Conservation (phyloP, 2,329 filamentous ascomycete species). For the Hirsutella thompsonii region DNA sequence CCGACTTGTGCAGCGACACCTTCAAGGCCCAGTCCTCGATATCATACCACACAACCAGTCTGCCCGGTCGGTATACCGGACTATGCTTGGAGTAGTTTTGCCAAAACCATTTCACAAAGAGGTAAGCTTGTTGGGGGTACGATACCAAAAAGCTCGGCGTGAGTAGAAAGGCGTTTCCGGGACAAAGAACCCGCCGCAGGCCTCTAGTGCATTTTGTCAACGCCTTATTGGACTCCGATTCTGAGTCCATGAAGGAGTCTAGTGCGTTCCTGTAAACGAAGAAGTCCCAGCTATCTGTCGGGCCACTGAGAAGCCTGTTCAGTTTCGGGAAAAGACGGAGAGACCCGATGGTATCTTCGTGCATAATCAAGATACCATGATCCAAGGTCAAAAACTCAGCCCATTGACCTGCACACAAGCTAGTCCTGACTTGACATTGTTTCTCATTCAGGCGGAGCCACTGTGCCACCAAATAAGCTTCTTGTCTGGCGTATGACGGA, state of each 20-base stretch:
- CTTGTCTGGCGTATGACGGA: constrained; percentile 21
- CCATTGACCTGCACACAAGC: constrained; percentile 32
- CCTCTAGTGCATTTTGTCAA: constrained; percentile 13
- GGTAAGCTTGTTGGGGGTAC: constrained; percentile 19
- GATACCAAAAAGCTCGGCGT: constrained; percentile 28
- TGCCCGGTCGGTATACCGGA: constrained; percentile 7
- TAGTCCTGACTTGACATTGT: constrained; percentile 28
- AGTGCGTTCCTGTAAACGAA: constrained; percentile 26
- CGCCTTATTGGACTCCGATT: not conserved
- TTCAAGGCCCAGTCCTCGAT: constrained; percentile 17
- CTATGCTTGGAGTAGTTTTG: constrained; percentile 9
- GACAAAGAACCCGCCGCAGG: constrained; percentile 13
- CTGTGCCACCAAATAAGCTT: constrained; percentile 23
- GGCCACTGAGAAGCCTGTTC: constrained; percentile 16
- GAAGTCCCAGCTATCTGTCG: constrained; percentile 17
- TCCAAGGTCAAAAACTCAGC: constrained; percentile 22
- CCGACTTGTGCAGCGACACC: constrained; percentile 11
- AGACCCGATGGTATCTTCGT: constrained; percentile 26
- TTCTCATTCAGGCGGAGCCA: constrained; percentile 31
- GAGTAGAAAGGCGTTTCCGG: constrained; percentile 21
- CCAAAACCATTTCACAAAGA: constrained; percentile 23
- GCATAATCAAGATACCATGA: constrained; percentile 26
- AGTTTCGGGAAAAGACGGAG: constrained; percentile 27
- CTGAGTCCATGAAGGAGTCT: too few relatives aligned
- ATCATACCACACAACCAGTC: constrained; percentile 16